Percentiles rank a stretch among this genome's conserved stretches.
These are phyloP conservation scores for Bertia moriformis DNA, from an alignment of 2,329 filamentous ascomycete genomes.

Conservation along the genomic window DNA sequence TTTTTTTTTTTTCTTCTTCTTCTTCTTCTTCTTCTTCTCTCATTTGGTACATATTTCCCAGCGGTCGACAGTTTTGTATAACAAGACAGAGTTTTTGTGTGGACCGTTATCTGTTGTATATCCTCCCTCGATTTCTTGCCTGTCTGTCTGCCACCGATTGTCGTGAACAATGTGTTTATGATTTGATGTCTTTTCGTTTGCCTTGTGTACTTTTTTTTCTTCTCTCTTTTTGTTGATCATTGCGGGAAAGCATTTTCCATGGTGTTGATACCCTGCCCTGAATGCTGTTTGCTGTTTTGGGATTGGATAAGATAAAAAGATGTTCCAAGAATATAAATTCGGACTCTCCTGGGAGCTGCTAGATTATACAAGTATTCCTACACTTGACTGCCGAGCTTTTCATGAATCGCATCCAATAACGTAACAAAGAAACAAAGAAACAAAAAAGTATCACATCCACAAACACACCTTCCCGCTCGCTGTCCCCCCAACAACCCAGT, in stretches of 20 bases:
- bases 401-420: too few relatives aligned
- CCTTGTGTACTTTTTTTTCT: background rate
- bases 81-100: background rate
- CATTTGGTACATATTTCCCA: too few relatives aligned
- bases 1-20: background rate
- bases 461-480: constrained; percentile 84
- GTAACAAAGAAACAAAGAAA: too few relatives aligned
- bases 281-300: too few relatives aligned
- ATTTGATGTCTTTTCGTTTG: background rate
- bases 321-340: too few relatives aligned
- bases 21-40: background rate
- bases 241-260: background rate
- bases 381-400: too few relatives aligned
- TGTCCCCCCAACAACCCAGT: constrained; percentile 88
- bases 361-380: too few relatives aligned
- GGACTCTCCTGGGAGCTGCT: too few relatives aligned
- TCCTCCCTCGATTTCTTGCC: background rate
- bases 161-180: background rate
- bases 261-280: constrained; percentile 1
- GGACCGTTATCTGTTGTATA: background rate
- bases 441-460: constrained; percentile 61
- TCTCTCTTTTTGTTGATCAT: background rate
- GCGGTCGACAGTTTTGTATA: too few relatives aligned
- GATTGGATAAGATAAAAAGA: too few relatives aligned
- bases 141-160: too few relatives aligned